phyloP scores from a whole-genome alignment of 768 basidiomycete species.

The Lyophyllum decastes region DNA sequence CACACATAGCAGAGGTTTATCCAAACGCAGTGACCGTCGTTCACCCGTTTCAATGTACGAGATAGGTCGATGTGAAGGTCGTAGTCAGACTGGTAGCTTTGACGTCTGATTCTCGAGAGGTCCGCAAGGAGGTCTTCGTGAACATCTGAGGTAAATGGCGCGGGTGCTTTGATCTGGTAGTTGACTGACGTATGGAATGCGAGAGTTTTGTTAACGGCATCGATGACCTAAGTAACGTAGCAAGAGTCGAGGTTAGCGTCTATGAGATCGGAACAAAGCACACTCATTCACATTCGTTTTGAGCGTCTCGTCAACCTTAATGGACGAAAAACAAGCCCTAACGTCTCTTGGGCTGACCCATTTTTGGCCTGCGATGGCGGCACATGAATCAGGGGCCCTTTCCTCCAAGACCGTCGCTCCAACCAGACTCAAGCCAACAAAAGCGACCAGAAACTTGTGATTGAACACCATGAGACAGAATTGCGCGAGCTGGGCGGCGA shows the following conservation, averaged over 20 bases:
- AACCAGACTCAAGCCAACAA: slow-evolving; percentile 11
- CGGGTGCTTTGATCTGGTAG: slow-evolving; percentile 56
- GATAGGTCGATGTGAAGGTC: slow-evolving; percentile 59
- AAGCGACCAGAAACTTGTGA: slow-evolving; percentile 6
- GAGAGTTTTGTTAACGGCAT: slow-evolving; percentile 57
- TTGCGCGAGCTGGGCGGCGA: background rate
- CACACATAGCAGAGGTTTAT: slow-evolving; percentile 58
- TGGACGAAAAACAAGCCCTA: slow-evolving; percentile 51
- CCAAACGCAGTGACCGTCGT: slow-evolving; percentile 61
- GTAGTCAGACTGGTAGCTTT: slow-evolving; percentile 50
- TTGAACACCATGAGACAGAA: slow-evolving; percentile 7
- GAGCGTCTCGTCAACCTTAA: slow-evolving; percentile 44
- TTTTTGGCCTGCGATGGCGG: slow-evolving; percentile 51
- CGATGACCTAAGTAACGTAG: slow-evolving; percentile 42
- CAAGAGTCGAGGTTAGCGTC: background rate
- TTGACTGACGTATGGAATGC: slow-evolving; percentile 65
- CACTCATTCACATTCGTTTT: slow-evolving; percentile 48
- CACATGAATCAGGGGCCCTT: slow-evolving; percentile 44
- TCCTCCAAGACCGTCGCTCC: slow-evolving; percentile 5
- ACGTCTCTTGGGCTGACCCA: slow-evolving; percentile 56
- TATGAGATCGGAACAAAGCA: background rate
- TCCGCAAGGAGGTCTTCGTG: slow-evolving; percentile 57
- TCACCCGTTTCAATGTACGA: slow-evolving; percentile 51
- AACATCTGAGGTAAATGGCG: slow-evolving; percentile 53
- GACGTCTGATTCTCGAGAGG: slow-evolving; percentile 45